Evolutionary conservation across 2,329 filamentous ascomycete species (phyloP), one percentile per base, ranked within the genome.

Genomic region (Diplodia intermedia): DNA sequence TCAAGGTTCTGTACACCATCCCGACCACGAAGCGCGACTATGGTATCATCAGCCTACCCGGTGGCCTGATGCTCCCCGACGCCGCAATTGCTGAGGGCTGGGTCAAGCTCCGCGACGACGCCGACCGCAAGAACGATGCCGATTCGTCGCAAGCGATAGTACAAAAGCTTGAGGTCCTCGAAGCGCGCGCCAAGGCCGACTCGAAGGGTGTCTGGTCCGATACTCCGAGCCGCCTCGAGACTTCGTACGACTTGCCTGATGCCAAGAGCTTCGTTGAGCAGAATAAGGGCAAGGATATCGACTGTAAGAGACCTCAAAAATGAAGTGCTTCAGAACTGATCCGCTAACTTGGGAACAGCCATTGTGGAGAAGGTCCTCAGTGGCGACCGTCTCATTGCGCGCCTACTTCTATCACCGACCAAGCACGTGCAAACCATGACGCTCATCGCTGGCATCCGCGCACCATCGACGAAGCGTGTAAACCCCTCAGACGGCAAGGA

Each of bases 101-200:
- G 93, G 83, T 93, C 71, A 97, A 95, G 82, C 87, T 99, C 69
- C 89, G 95, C 71, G 95, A 99, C 75, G 95, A 99, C 79, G 94
- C 94, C 69, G 94, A 93, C 70, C 90, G 91, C 72, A 95, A 94
- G 77, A 94, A 97, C 72, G 93, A 97, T 69, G 89, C 90, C 1
- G 91, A 95, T 68, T 90, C 93, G 63, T 85, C 90, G 9, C 76
- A 82, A 36, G 84, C 89, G 71, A 86, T 91, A 69, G 84, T 99
- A 29, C 91, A 96, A 73, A 90, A 88, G 74, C 87, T 99, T 69
- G 90, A 92, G 72, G 85, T 85, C 57, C 83, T 94, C 40, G 94
- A 98, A 80, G 84, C 87, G 53, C 87, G 91, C 72, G 95, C 95
- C 69, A 93, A 89, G 80, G 85, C 86, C 66, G 91, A 93, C 72